A percentile compares a stretch with the other conserved stretches of the same genome.
Conservation (phyloP, 495 filamentous ascomycete species). For the Hyaloscypha hepaticicola region DNA sequence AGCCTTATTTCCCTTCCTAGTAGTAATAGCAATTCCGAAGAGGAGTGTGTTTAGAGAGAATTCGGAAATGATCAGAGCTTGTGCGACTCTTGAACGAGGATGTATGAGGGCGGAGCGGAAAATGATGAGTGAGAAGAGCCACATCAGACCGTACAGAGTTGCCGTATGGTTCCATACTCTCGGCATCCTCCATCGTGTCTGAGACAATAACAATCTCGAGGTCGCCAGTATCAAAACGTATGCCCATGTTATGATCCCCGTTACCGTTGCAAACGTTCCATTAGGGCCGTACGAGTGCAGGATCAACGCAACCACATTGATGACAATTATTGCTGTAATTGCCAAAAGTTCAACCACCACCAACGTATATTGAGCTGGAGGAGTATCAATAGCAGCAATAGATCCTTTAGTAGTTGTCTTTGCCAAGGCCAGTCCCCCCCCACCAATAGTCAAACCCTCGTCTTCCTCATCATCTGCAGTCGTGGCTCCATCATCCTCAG, state of each 20-base stretch:
- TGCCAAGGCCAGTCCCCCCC: slow-evolving; percentile 55
- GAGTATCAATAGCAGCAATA: slow-evolving; percentile 73
- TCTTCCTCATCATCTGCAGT: slow-evolving; percentile 61
- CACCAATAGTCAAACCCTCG: slow-evolving; percentile 59
- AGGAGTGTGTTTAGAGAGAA: slow-evolving; percentile 76
- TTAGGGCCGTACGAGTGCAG: slow-evolving; percentile 54
- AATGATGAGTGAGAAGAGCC: slow-evolving; percentile 69
- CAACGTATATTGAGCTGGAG: slow-evolving; percentile 66
- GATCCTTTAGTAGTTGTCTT: slow-evolving; percentile 61
- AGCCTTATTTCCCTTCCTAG: slow-evolving; percentile 87
- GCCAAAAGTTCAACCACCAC: slow-evolving; percentile 73
- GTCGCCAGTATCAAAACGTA: slow-evolving; percentile 78
- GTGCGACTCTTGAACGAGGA: slow-evolving; percentile 59
- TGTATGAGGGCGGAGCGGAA: slow-evolving; percentile 88
- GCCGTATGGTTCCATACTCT: slow-evolving; percentile 93
- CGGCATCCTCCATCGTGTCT: slow-evolving; percentile 63
- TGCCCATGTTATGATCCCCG: slow-evolving; percentile 68
- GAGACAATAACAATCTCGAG: slow-evolving; percentile 70
- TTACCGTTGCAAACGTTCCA: slow-evolving; percentile 59
- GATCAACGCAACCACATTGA: slow-evolving; percentile 62
- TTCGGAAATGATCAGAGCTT: slow-evolving; percentile 62
- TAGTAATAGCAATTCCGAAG: slow-evolving; percentile 70
- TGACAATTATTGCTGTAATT: slow-evolving; percentile 65
- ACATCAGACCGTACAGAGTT: slow-evolving; percentile 78
- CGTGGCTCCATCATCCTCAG: slow-evolving; percentile 29